Evolutionary conservation across 2,329 filamentous ascomycete genomes (phyloP), one percentile per base, ranked within the genome.

Genomic region (Alternaria rosae): DNA sequence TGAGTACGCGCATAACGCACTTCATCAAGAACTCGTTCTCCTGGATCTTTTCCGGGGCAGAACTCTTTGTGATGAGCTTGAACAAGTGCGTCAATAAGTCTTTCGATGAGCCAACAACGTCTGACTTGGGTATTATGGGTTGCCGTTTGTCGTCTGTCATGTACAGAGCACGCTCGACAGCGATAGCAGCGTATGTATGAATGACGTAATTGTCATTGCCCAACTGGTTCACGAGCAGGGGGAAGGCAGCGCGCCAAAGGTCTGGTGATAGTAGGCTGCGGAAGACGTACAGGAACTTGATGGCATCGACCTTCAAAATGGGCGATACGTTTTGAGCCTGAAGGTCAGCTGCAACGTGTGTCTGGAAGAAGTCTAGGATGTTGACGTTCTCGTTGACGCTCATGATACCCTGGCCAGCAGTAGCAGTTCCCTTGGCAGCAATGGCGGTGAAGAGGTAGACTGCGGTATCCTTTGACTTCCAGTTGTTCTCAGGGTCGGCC

Each of bases 11-110:
- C 95, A 99, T 99, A 59, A 97, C 93, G 74, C 95, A 99, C 72
- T 93, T 92, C 94, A 99, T 98, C 75, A 99, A 80, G 79, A 98
- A 99, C 77, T 99, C 95, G 76, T 99, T 99, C 81, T 99, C 95
- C 76, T 99, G 95, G 64, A 99, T 89, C 84, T 98, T 99, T 67
- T 94, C 89, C 1, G 96, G 91, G 11, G 91, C 90, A 5, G 86
- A 85, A 71, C 97, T 91, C 76, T 91, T 92, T 76, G 96, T 92
- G 68, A 99, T 93, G 54, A 99, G 85, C 67, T 90, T 90, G 85
- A 99, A 98, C 12, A 99, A 85, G 75, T 98, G 94, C 56, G 92
- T 87, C 20, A 98, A 84, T 3, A 99, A 87, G 70, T 97, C 93
- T 78, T 93, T 94, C 23, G 94, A 89, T 64, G 95, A 88, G 0